A percentile compares a stretch with the other conserved stretches of the same genome.
phyloP scores from a whole-genome alignment of 2,329 filamentous ascomycete genomes.

The Calonectria hongkongensis region DNA sequence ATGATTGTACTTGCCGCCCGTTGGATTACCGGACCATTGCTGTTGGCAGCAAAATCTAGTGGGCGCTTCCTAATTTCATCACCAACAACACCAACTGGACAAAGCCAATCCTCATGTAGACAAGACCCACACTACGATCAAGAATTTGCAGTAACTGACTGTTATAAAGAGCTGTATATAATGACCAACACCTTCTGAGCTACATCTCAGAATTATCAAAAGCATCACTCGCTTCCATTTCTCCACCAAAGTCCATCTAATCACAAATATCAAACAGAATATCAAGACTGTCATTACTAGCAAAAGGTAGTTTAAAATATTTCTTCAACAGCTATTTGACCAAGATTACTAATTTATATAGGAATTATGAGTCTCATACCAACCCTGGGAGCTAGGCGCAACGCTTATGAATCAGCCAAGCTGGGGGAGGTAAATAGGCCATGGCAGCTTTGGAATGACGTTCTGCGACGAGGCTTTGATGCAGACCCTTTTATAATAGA shows the following conservation, averaged over 20 bases:
- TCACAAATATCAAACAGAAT: too few species aligned
- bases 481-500: not conserved
- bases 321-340: not conserved
- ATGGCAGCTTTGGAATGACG: not conserved
- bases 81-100: not conserved
- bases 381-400: not conserved
- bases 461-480: conserved; percentile 1
- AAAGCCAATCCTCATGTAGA: not conserved
- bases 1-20: not conserved
- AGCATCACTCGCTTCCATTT: not conserved
- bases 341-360: not conserved
- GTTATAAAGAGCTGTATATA: not conserved
- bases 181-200: not conserved
- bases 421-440: not conserved
- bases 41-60: not conserved
- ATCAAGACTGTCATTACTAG: too few species aligned
- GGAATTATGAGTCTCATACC: not conserved
- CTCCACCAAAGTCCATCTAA: not conserved
- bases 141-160: too few species aligned
- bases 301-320: not conserved
- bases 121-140: not conserved
- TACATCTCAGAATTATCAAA: not conserved
- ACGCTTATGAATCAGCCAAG: not conserved
- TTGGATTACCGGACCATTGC: not conserved
- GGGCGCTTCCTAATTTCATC: not conserved